These are phyloP conservation scores for Metschnikowia vanudenii DNA, from an alignment of 805 yeast species.

Conservation along the genomic window DNA sequence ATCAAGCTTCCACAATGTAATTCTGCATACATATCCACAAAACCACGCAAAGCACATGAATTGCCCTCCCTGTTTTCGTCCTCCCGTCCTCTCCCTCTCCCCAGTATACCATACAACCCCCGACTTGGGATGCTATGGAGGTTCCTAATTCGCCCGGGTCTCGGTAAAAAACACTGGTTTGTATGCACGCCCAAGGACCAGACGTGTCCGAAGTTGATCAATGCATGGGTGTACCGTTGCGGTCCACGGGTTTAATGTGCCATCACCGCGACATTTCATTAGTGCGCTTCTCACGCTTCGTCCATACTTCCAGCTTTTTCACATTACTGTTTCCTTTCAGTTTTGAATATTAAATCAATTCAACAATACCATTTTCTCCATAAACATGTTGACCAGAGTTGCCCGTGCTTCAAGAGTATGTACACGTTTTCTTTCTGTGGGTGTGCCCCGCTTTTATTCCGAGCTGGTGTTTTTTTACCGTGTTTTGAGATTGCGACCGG, in stretches of 20 bases:
- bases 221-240: constrained; percentile 5
- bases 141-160: constrained; percentile 7
- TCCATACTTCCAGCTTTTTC: constrained; percentile 4
- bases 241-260: constrained; percentile 5
- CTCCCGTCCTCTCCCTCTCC: too few relatives aligned
- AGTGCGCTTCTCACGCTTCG: not conserved
- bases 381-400: constrained; percentile 43
- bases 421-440: constrained; percentile 9
- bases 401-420: constrained; percentile 45
- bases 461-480: not conserved
- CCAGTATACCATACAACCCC: too few relatives aligned
- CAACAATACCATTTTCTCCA: constrained; percentile 1
- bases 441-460: not conserved
- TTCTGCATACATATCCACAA: too few relatives aligned
- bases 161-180: too few relatives aligned
- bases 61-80: too few relatives aligned
- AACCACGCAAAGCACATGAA: too few relatives aligned
- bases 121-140: too few relatives aligned
- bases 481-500: not conserved
- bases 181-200: constrained; percentile 19
- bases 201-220: constrained; percentile 22
- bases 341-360: not conserved
- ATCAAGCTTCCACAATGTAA: too few relatives aligned
- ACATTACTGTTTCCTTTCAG: constrained; percentile 5
- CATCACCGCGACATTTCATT: constrained; percentile 11